phyloP scores from a whole-genome alignment of 352 stramenopile genomes.

The Thraustochytrium sp. region DNA sequence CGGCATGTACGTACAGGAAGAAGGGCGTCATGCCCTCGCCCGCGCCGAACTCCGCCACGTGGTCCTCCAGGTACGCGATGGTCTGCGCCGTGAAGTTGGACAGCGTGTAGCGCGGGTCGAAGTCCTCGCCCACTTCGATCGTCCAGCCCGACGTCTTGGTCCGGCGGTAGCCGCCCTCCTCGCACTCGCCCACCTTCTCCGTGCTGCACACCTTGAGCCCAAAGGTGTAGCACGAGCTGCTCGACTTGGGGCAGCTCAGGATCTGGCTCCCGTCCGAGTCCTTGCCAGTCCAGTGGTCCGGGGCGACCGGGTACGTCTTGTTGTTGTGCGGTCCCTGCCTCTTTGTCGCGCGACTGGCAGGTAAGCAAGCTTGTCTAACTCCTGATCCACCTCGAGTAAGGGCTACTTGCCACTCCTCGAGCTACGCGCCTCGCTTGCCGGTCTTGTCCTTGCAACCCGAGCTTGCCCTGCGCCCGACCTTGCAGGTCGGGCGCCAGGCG shows the following conservation, averaged over 20 bases:
- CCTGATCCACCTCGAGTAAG: too few species aligned
- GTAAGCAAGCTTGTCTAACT: too few species aligned
- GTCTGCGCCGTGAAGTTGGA: not conserved
- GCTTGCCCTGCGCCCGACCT: too few species aligned
- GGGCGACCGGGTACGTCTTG: too few species aligned
- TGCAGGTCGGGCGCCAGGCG: too few species aligned
- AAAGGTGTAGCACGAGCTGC: not conserved
- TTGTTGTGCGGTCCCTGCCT: too few species aligned
- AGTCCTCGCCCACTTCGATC: not conserved
- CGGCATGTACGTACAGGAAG: not conserved
- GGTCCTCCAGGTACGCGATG: not conserved
- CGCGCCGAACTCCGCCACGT: not conserved
- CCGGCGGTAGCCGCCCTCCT: not conserved
- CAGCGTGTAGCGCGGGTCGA: not conserved
- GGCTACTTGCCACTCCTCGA: too few species aligned
- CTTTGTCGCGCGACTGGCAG: too few species aligned
- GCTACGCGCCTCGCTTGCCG: too few species aligned
- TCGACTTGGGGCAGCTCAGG: not conserved
- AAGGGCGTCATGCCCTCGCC: too few species aligned
- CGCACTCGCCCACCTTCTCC: not conserved
- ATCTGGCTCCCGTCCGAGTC: not conserved
- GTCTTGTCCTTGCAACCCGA: too few species aligned
- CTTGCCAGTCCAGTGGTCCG: too few species aligned
- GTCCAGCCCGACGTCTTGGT: not conserved
- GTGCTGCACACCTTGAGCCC: not conserved